A percentile compares a stretch with the other conserved stretches of the same genome.
These are phyloP conservation scores for Penicillium paxilli DNA, from an alignment of 495 filamentous ascomycete genomes.

Conservation along the genomic window DNA sequence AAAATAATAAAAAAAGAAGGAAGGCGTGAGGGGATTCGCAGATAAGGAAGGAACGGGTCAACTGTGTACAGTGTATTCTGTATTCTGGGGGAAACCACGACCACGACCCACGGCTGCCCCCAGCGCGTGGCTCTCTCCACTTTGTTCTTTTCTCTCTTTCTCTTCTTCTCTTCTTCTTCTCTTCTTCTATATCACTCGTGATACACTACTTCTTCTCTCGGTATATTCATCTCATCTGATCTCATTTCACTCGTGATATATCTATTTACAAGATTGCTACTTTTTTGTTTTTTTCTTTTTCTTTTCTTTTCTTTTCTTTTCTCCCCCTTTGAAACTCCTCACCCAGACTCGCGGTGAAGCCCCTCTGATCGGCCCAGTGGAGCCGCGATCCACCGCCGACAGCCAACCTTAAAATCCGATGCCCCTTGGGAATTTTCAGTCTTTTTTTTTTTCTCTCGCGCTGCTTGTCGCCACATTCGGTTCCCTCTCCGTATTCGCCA, in stretches of 20 bases:
- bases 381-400: constrained; percentile 20
- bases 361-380: constrained; percentile 27
- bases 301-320: neutral
- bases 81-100: too few species aligned
- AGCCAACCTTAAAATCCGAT: constrained; percentile 14
- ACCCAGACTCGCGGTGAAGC: constrained; percentile 12
- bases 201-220: too few species aligned
- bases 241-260: neutral
- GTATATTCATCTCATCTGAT: too few species aligned
- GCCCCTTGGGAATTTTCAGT: neutral
- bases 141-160: neutral
- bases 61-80: neutral
- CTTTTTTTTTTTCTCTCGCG: neutral
- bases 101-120: too few species aligned
- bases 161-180: neutral
- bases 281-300: neutral
- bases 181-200: too few species aligned
- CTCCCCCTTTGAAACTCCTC: neutral
- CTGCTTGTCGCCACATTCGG: constrained; percentile 1
- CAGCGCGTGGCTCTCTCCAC: too few species aligned
- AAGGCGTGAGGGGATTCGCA: neutral
- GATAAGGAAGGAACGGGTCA: neutral
- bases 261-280: neutral
- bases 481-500: neutral
- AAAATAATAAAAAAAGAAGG: neutral